These are phyloP conservation scores for Moesziomyces aphidis DNA, from an alignment of 1,284 basidiomycete genomes.

Conservation along the genomic window DNA sequence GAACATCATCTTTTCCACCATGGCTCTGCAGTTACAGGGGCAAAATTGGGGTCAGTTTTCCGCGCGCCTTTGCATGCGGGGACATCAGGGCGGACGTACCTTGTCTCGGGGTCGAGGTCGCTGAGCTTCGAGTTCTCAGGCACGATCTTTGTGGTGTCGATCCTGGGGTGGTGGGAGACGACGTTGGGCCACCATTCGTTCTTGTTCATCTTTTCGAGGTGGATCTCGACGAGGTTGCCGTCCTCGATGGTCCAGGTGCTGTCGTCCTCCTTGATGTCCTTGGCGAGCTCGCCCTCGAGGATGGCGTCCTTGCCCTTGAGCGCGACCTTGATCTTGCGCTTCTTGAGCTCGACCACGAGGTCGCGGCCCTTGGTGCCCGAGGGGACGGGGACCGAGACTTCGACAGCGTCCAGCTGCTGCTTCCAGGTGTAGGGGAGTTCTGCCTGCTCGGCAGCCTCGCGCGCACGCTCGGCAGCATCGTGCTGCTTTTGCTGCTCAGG, in stretches of 20 bases:
- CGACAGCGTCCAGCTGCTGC: constrained; percentile 88
- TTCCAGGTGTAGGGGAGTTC: constrained; percentile 91
- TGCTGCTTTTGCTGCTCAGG: constrained; percentile 79
- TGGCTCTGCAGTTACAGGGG: constrained; percentile 74
- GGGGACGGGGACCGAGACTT: constrained; percentile 84
- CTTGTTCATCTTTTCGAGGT: constrained; percentile 87
- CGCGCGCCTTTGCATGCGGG: background rate
- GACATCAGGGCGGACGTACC: constrained; percentile 70
- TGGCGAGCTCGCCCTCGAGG: constrained; percentile 83
- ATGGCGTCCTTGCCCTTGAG: constrained; percentile 88
- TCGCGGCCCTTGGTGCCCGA: constrained; percentile 85
- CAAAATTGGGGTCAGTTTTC: background rate
- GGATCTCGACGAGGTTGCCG: constrained; percentile 77
- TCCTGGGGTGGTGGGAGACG: constrained; percentile 91
- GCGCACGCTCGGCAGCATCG: constrained; percentile 77
- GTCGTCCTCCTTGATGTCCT: constrained; percentile 93
- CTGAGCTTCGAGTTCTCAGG: constrained; percentile 95
- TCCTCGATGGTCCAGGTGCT: constrained; percentile 98
- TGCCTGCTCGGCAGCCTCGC: constrained; percentile 84
- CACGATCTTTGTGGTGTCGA: constrained; percentile 95
- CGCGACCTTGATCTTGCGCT: constrained; percentile 83
- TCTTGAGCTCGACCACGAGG: constrained; percentile 80
- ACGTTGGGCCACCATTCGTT: constrained; percentile 99
- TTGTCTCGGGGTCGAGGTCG: constrained; percentile 92
- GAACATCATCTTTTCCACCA: constrained; percentile 99